Evolutionary conservation across 2,329 filamentous ascomycete species (phyloP).

Genomic region (Rutstroemia sp.): DNA sequence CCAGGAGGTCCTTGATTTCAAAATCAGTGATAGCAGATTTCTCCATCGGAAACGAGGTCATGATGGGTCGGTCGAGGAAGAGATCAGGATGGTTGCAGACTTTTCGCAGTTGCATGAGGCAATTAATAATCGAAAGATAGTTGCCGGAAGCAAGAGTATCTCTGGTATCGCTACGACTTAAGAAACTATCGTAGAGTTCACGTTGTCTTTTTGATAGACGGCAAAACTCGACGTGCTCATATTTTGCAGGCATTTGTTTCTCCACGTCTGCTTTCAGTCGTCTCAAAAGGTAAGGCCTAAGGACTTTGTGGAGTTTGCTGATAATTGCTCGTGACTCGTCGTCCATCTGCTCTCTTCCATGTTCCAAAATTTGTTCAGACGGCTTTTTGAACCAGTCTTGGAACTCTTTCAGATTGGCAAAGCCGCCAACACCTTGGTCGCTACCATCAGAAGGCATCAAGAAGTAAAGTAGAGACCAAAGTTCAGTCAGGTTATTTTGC

Average conservation of each 20-base stretch:
- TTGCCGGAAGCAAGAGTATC: slow-evolving; percentile 87
- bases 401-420: slow-evolving; percentile 92
- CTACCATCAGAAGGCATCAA: slow-evolving; percentile 76
- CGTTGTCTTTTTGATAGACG: slow-evolving; percentile 90
- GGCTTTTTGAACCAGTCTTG: slow-evolving; percentile 94
- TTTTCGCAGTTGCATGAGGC: slow-evolving; percentile 92
- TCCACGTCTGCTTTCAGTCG: slow-evolving; percentile 94
- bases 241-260: slow-evolving; percentile 98
- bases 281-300: slow-evolving; percentile 84
- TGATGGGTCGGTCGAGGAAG: slow-evolving; percentile 92
- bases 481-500: slow-evolving; percentile 92
- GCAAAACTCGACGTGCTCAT: slow-evolving; percentile 95
- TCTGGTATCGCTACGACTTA: slow-evolving; percentile 82
- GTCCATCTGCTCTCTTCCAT: slow-evolving; percentile 88
- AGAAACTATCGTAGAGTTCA: slow-evolving; percentile 93
- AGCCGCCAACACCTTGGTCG: slow-evolving; percentile 75
- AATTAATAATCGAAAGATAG: slow-evolving; percentile 97
- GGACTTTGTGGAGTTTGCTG: slow-evolving; percentile 84
- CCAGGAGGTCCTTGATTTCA: slow-evolving; percentile 60
- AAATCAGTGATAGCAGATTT: slow-evolving; percentile 71
- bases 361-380: slow-evolving; percentile 92
- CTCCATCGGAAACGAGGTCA: slow-evolving; percentile 91
- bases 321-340: slow-evolving; percentile 90
- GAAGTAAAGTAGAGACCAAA: slow-evolving; percentile 97
- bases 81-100: slow-evolving; percentile 98